phyloP scores from a whole-genome alignment of 345 rosid genomes.

The Corymbia maculata region DNA sequence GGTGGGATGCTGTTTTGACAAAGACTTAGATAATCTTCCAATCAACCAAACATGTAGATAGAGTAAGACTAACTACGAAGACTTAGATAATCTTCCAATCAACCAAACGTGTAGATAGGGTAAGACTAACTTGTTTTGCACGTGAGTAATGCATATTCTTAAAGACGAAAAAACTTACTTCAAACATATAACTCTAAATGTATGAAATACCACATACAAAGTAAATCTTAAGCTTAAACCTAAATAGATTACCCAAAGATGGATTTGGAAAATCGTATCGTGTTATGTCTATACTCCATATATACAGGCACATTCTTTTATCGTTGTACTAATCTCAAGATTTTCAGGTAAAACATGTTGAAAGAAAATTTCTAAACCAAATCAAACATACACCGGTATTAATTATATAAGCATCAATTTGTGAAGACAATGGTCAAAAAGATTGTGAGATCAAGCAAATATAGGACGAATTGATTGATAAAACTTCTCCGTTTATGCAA shows the following conservation, averaged over 20 bases:
- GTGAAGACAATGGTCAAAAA: not conserved
- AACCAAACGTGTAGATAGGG: not conserved
- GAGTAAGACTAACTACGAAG: too few species aligned
- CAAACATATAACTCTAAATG: not conserved
- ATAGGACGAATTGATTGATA: accelerated
- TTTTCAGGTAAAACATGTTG: not conserved
- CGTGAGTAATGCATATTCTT: too few species aligned
- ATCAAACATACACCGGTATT: accelerated
- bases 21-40: too few species aligned
- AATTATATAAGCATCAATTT: not conserved
- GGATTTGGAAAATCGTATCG: accelerated
- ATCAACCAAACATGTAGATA: too few species aligned
- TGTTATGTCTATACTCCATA: not conserved
- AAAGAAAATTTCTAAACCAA: not conserved
- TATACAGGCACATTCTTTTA: not conserved
- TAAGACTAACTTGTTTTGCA: not conserved
- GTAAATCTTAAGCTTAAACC: not conserved
- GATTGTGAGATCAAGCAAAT: not conserved
- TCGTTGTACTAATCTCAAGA: not conserved
- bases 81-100: not conserved
- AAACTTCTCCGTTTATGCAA: not conserved
- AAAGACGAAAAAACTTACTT: not conserved
- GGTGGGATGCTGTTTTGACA: too few species aligned
- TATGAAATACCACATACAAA: accelerated
- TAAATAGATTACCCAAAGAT: accelerated